A percentile compares a stretch with the other conserved stretches of the same genome.
phyloP scores from a whole-genome alignment of 2,329 filamentous ascomycete genomes.

The Fusarium decemcellulare region DNA sequence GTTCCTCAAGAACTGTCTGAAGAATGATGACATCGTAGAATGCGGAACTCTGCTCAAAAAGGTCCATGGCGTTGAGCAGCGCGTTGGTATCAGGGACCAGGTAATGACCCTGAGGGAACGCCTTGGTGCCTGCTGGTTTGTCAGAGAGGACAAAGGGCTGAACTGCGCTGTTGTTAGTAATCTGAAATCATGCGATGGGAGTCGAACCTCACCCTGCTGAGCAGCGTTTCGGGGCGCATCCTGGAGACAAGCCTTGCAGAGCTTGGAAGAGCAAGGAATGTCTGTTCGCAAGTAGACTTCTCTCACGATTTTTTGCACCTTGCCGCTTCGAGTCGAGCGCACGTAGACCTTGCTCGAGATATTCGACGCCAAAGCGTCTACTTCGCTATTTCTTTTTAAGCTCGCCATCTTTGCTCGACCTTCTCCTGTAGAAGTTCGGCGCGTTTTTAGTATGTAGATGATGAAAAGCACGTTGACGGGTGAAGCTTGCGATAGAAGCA shows the following conservation, averaged over 20 bases:
- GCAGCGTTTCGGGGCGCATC: conserved; percentile 84
- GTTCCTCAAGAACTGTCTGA: conserved; percentile 96
- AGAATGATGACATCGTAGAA: conserved; percentile 98
- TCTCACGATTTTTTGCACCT: conserved; percentile 98
- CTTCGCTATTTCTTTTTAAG: conserved; percentile 70
- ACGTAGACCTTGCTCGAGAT: conserved; percentile 97
- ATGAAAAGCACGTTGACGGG: conserved; percentile 40
- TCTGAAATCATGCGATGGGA: background rate
- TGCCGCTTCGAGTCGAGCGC: conserved; percentile 93
- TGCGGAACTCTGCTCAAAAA: conserved; percentile 91
- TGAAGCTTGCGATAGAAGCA: conserved; percentile 31
- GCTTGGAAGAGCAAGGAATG: conserved; percentile 94
- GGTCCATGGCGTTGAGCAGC: conserved; percentile 94
- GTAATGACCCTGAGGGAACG: conserved; percentile 91
- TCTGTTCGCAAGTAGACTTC: conserved; percentile 97
- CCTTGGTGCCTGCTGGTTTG: conserved; percentile 85
- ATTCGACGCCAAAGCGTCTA: conserved; percentile 73
- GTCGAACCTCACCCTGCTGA: conserved; percentile 73
- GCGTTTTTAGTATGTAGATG: conserved; percentile 21
- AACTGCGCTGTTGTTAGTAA: conserved; percentile 62
- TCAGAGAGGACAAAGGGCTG: conserved; percentile 90
- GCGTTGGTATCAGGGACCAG: conserved; percentile 97
- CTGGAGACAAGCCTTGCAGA: conserved; percentile 83
- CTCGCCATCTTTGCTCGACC: conserved; percentile 68
- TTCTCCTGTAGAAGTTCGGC: conserved; percentile 4